Evolutionary conservation across 2,329 filamentous ascomycete species (phyloP), one percentile per base, ranked within the genome.

Genomic region (Diaporthe sp.): DNA sequence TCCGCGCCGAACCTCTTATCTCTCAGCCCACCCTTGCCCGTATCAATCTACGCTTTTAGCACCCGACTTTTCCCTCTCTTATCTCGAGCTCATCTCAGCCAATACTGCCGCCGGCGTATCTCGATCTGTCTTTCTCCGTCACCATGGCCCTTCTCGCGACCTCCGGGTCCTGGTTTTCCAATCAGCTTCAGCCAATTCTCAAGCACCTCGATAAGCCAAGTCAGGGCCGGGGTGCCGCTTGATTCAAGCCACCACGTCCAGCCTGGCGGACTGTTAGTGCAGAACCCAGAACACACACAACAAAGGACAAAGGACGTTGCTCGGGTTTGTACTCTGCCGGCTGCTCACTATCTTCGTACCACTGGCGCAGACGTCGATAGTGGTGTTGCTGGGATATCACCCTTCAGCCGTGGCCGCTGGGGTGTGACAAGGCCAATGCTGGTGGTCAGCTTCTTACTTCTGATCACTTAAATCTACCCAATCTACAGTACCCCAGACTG

Each of bases 101-200:
- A 72, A 72, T 72, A 35, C 56, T 35, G 22, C 32, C 4, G 47
- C 70, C 37, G 32, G 39, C 55, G 35, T 37, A 71, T n/a, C 42
- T 39, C n/a, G 55, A 72, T 51, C 39, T 72, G 44, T 22, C 70
- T 66, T 72, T 72, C 70, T 72, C 70, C 70, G 70, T 63, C 44
- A 39, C 15, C 32, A 70, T 58, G 50, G 27, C 66, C 66, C 19
- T 17, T 13, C n/a, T 19, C 22, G 53, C 39, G 19, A 25, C 15
- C 51, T 58, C 35, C 35, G 44, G 25, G n/a, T n/a, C 32, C 44
- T 66, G 44, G 44, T 27, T 37, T 51, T 51, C 63, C 63, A 66
- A 66, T 66, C 44, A 66, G 30, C 63, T 66, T 27, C 63, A 15
- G 44, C 22, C 63, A n/a, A 68, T 68, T 37, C 32, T 37, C 63